Evolutionary conservation across 2,329 filamentous ascomycete species (phyloP).

Genomic region (Incumbomyces delicatus): DNA sequence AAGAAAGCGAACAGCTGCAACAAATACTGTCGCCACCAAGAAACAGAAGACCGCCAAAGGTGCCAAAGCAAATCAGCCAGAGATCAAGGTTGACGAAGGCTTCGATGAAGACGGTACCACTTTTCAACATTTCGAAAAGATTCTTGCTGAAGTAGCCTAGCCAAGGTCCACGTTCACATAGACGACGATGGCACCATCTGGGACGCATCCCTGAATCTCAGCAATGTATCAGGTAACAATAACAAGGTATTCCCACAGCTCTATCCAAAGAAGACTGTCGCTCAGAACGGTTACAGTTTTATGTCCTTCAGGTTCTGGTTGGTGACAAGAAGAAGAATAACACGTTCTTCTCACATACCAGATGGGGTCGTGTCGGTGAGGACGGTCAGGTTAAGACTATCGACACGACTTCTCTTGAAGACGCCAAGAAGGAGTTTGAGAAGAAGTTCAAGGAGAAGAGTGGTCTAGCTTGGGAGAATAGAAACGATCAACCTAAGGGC

Average conservation of each 20-base stretch:
- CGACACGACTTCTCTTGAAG: constrained; percentile 28
- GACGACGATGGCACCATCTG: constrained; percentile 57
- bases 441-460: constrained; percentile 51
- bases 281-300: not conserved
- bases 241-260: constrained; percentile 50
- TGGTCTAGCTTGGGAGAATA: constrained; percentile 41
- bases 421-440: constrained; percentile 37
- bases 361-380: constrained; percentile 69
- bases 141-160: constrained; percentile 25
- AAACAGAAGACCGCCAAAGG: constrained; percentile 5
- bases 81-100: constrained; percentile 5
- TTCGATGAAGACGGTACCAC: constrained; percentile 4
- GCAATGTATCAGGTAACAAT: constrained; percentile 42
- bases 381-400: constrained; percentile 32
- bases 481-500: constrained; percentile 40
- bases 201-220: constrained; percentile 70
- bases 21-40: not conserved
- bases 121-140: not conserved
- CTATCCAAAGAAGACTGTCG: not conserved
- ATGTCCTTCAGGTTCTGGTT: constrained; percentile 22
- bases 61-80: not conserved
- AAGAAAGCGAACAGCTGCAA: constrained; percentile 3
- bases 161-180: constrained; percentile 50
- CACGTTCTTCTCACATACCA: constrained; percentile 56
- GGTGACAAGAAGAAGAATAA: constrained; percentile 21